Evolutionary conservation across 2,329 filamentous ascomycete genomes (phyloP).

Genomic region (Fusarium hainanense): DNA sequence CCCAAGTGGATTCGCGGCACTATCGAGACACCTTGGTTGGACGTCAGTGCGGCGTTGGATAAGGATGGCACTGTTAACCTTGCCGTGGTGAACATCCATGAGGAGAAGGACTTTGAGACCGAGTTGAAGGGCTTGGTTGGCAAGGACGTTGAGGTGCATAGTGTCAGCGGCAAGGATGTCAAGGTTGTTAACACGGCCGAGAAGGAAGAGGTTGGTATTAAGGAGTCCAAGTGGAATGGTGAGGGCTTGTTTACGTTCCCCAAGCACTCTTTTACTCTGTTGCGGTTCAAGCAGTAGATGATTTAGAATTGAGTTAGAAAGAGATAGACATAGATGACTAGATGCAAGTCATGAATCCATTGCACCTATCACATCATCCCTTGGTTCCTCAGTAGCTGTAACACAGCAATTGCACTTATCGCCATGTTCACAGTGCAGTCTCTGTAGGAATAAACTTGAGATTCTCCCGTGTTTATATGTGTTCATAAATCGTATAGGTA

Average conservation of each 20-base stretch:
- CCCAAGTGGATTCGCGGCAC: constrained; percentile 73
- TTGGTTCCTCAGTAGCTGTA: too few species aligned
- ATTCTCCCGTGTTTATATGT: background rate
- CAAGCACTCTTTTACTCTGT: constrained; percentile 76
- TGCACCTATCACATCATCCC: background rate
- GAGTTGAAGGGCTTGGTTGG: constrained; percentile 65
- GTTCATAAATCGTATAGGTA: background rate
- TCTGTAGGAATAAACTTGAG: background rate
- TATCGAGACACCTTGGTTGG: constrained; percentile 76
- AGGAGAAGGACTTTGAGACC: constrained; percentile 68
- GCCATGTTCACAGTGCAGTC: too few species aligned
- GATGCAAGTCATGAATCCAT: background rate
- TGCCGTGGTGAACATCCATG: constrained; percentile 78
- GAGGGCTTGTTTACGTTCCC: constrained; percentile 71
- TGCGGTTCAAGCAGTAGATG: constrained; percentile 65
- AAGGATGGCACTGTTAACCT: constrained; percentile 70
- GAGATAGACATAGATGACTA: background rate
- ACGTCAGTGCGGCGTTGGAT: constrained; percentile 71
- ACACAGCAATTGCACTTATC: too few species aligned
- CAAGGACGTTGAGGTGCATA: constrained; percentile 68
- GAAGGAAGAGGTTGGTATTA: constrained; percentile 67
- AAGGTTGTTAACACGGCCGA: constrained; percentile 70
- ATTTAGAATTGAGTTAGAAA: background rate
- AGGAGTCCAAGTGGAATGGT: constrained; percentile 67
- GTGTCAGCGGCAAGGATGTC: constrained; percentile 60